Base-by-base conservation (phyloP, 176 grass and related monocot genomes). In the Triticum urartu region DNA sequence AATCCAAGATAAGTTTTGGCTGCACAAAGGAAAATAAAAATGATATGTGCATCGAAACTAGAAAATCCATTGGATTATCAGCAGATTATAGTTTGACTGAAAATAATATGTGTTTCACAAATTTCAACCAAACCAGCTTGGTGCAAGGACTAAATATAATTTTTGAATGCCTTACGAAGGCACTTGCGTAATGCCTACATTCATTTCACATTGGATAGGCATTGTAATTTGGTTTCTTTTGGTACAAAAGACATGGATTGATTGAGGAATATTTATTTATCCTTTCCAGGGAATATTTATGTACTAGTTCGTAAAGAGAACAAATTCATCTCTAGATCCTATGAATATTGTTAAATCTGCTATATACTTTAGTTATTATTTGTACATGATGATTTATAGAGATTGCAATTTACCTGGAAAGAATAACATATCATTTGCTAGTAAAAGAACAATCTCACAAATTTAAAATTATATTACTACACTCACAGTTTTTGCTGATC, bases 121-220 rank as follows among this genome's bases (percentile, higher is more conserved):
- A 9, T 45, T 24, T 40, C n/a, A 78, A 63, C 33, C 9, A 84
- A 75, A 21, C 30, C 22, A 6, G 67, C 11, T 54, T 64, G 64
- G 11, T 78, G 61, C 13, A 78, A 65, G 32, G 76, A 82, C 54
- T 58, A 30, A 79, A 72, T 89, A 79, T 79, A 72, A 34, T 38
- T 28, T 8, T 8, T 70, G 68, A 48, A 68, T 88, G 95, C 97
- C 92, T 96, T 68, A 90, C 94, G 85, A 91, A 99, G 62, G 97
- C 92, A 95, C 97, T 99, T 82, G 94, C 90, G 75, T 92, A 99
- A 84, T 99, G 97, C 91, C 85, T 96, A 87, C 90, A 99, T n/a
- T 99, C 93, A 61, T 81, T 93, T 86, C 94, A 92, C 90, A 99
- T 88, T 48, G 97, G 97, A 69, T 94, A 99, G 80, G 93, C 91